Base-by-base conservation (phyloP, 225 moss, liverwort and hornwort species). In the Rhytidiadelphus loreus region DNA sequence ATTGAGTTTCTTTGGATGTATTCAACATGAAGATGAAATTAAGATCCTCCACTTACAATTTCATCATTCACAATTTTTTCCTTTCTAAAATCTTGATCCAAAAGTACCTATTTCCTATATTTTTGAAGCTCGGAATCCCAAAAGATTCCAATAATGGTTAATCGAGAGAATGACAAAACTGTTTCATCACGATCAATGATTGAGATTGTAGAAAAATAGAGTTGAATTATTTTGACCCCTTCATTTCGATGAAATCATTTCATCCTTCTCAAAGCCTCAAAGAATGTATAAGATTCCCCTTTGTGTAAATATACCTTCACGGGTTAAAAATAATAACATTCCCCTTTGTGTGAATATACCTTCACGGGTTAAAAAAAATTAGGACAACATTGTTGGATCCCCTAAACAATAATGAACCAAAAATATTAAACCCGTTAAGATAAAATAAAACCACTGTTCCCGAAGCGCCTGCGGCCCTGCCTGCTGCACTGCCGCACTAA, bases 41-140 rank as follows among this genome's bases (percentile, higher is more conserved):
- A 77, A 37, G 9, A 37, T 37, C 15, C 1, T 76, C 5, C 2
- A 53, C 0, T 35, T 13, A 22, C 19, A 35, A 35, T 35, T 52
- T 35, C 5, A 52, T 76, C 3, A 2, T 48, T 30, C 2, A 33
- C 13, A 50, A 50, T 33, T 32, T 74, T 44, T 48, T 32, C 20
- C 1, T 76, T 9, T 8, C 3, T 35, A 22, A 8, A 50, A 8
- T 21, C 20, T 32, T 52, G 5, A 76, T 53, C 23, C 8, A 35
- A 53, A 77, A 35, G 23, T 35, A 2, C 15, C 14, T 3, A 77
- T 53, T 77, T 53, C 11, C 9, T 23, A 35, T 1, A 12, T 52
- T 37, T 35, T 22, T 23, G 1, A 37, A 35, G 3, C 14, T 23
- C 0, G 0, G 0, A 35, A 23, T 35, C 3, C 15, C 23, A 77